Conservation (phyloP, 1,139 yeast genomes). For the Magnusiomyces ingens region DNA sequence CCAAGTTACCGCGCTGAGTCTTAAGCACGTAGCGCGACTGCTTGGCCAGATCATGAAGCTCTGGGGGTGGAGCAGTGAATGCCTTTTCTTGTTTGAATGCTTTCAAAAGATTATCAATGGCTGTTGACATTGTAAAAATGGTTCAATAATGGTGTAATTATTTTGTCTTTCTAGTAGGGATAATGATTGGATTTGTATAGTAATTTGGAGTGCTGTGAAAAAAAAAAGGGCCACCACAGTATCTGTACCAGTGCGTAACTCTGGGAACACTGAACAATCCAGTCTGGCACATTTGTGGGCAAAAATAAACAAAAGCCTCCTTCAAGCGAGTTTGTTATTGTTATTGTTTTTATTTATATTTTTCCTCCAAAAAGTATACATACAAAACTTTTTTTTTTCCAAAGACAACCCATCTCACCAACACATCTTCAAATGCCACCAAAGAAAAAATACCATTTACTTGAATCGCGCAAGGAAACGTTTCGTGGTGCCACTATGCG, state of each 20-base stretch:
- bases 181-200: no score
- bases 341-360: not conserved
- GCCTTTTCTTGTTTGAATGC: conserved; percentile 11
- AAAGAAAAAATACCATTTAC: conserved; percentile 16
- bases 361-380: no score
- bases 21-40: conserved; percentile 32
- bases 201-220: no score
- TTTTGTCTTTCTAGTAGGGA: not conserved
- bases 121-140: not conserved
- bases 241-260: no score
- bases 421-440: not conserved
- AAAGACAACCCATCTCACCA: not conserved
- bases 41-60: conserved; percentile 26
- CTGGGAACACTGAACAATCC: no score
- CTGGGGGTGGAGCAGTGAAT: conserved; percentile 15
- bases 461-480: conserved; percentile 25
- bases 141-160: not conserved
- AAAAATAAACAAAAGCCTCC: no score
- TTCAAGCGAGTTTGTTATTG: not conserved
- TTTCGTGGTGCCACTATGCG: conserved; percentile 22
- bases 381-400: no score
- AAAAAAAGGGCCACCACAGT: no score
- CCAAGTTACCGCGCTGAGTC: conserved; percentile 29
- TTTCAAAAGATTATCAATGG: not conserved
- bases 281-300: no score